These are phyloP conservation scores for Gomphus bonarii DNA, from an alignment of 1,284 basidiomycete genomes.

Conservation along the genomic window DNA sequence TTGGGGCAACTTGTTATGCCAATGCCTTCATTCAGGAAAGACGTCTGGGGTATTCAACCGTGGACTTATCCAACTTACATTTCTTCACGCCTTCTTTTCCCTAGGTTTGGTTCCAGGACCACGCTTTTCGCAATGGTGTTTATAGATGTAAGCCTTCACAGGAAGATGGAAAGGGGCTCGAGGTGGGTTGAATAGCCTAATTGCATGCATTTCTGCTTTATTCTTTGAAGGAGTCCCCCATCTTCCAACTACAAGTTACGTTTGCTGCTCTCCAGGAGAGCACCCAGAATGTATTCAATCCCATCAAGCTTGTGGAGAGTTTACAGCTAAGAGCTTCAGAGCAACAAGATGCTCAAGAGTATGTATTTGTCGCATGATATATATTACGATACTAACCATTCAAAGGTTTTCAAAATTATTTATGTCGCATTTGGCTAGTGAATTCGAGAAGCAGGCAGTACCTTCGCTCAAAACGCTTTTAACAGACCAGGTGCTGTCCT, in stretches of 20 bases:
- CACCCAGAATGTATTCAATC: conserved; percentile 64
- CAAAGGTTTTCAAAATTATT: conserved; percentile 87
- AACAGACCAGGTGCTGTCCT: conserved; percentile 47
- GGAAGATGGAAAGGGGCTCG: conserved; percentile 39
- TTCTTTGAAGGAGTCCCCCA: conserved; percentile 47
- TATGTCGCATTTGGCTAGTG: conserved; percentile 74
- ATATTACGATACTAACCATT: conserved; percentile 11
- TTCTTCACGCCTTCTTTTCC: conserved; percentile 6
- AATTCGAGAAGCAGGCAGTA: conserved; percentile 70
- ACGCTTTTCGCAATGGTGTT: conserved; percentile 52
- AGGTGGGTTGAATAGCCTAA: conserved; percentile 27
- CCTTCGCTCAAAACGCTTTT: conserved; percentile 55
- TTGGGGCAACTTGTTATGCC: conserved; percentile 89
- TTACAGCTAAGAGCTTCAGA: conserved; percentile 68
- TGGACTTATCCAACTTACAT: background rate
- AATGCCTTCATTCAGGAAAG: conserved; percentile 82
- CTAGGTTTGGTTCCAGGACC: conserved; percentile 57
- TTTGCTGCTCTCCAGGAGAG: conserved; percentile 78
- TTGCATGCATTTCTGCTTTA: background rate
- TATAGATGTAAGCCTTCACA: conserved; percentile 42
- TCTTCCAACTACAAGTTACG: conserved; percentile 64
- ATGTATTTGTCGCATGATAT: conserved; percentile 19
- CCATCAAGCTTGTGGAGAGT: conserved; percentile 72
- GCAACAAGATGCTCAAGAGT: conserved; percentile 95
- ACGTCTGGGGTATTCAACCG: background rate